Base-by-base conservation (phyloP, 352 stramenopile species). In the Phytophthora pisi region DNA sequence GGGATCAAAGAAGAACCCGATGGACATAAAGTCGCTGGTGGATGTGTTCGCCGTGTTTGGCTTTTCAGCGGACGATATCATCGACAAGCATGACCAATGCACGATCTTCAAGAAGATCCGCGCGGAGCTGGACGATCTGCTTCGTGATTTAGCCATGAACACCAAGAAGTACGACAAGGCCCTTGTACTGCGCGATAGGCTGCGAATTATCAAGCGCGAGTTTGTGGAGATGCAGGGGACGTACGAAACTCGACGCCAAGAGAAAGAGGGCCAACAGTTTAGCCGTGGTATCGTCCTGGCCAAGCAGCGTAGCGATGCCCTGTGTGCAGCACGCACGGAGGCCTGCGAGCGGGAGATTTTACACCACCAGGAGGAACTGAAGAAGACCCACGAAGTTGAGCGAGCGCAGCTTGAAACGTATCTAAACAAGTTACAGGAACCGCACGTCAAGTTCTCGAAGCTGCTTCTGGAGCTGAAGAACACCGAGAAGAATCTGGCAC, bases 141-240 rank as follows among this genome's bases (percentile, higher is more conserved):
- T 93, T 5, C 73, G 71, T 18, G 72, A 88, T 28, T 59, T 91
- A 5, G 74, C 76, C 26, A 76, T 69, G 23, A 77, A 84, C 45
- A 86, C 77, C 8, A 91, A 87, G 57, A 88, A 89, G 63, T 92
- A 89, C 61, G 80, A 91, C 68, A 87, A 88, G 49, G 85, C 83
- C 1, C 75, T 91, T 28, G 20, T 93, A 5, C 57, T 93, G 13
- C 85, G 85, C 1, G 83, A 93, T 36, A 78, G 83, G 4, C 61
- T 93, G 30, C 68, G 71, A 5, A 23, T 81, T 20, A 88, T 93
- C 56, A 91, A 91, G 61, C 62, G 51, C 0, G 81, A 93, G 61
- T 92, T 93, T 31, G 69, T 92, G 5, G 73, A 79, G 15, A 89
- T 88, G 71, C 83, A 93, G 51, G 68, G 73, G 42, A 77, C 57